Conservation (phyloP, 176 grass and related monocot genomes). For the Tuctoria greenei region DNA sequence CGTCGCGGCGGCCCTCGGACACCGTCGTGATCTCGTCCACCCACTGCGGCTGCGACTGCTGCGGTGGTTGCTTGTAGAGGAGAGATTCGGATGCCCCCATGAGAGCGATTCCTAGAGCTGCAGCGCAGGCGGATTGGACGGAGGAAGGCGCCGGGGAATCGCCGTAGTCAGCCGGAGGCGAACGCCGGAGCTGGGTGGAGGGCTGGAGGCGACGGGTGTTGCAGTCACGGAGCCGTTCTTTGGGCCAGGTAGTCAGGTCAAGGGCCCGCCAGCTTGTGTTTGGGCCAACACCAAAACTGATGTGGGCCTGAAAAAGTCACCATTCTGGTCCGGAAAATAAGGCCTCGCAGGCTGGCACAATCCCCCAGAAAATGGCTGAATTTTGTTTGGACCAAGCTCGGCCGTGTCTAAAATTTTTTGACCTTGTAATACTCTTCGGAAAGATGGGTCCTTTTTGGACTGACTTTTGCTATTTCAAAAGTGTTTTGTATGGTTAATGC, state of each 20-base stretch:
- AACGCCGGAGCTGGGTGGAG: slow-evolving; percentile 1
- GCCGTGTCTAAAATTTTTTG: no score
- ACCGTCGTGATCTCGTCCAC: slow-evolving; percentile 77
- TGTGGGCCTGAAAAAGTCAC: not conserved
- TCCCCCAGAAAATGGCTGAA: no score
- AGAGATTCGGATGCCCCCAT: slow-evolving; percentile 66
- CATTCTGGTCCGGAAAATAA: not conserved
- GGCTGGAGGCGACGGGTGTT: not conserved
- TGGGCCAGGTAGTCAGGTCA: not conserved
- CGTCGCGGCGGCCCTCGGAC: slow-evolving; percentile 46
- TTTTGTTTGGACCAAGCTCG: no score
- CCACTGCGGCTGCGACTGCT: slow-evolving; percentile 43
- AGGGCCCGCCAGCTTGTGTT: not conserved
- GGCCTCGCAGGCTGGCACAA: no score
- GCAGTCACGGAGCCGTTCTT: not conserved
- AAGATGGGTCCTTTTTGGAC: no score
- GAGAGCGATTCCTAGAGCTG: not conserved
- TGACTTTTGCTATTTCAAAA: no score
- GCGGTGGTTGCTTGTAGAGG: slow-evolving; percentile 30
- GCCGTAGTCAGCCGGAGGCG: not conserved
- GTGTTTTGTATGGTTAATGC: no score
- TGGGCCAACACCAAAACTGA: not conserved
- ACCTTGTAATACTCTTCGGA: no score
- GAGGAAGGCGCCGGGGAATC: not conserved
- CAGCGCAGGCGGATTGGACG: not conserved